Evolutionary conservation across 139 green algal genomes (phyloP), one percentile per base, ranked within the genome.

Genomic region (Micromonas pusilla): DNA sequence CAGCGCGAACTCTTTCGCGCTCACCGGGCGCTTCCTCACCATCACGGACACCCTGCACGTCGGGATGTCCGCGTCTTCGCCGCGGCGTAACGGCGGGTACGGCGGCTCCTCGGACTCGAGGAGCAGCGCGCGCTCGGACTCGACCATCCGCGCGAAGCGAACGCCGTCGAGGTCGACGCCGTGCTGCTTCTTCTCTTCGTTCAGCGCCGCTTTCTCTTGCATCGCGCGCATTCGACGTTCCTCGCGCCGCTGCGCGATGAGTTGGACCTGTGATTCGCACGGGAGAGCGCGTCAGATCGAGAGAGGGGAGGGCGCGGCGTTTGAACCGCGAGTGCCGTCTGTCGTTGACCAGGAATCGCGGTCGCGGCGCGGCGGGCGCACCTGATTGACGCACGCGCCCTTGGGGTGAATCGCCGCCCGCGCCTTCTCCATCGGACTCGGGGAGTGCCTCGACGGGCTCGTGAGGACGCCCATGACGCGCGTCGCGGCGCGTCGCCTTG

Each of bases 11-110:
- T 94, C 92, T 89, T 93, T 95, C 33, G 78, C 86, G 82, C 96
- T 98, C 36, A 98, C 86, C 1, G 94, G 94, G 3, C 94, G 86
- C 79, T 97, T 98, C 33, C 94, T 83, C 16, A 98, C 94, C 3
- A 97, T 88, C 0, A 97, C 93, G 9, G 45, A 9, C 9, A 57
- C 45, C 9, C 45, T n/a, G n/a, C 9, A 57, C 9, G 45, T 16
- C 9, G 9, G 16, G 45, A 57, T 57, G 45, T 57, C 9, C 9
- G 16, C 45, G 45, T 16, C 9, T 57, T 16, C 45, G 45, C 16
- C 45, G 45, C 45, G 16, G 9, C 45, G 45, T 9, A 23, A 57
- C 16, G 9, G 45, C 16, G 9, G 45, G 45, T 9, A 57, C 45
- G 45, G 16, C 16, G 45, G 45, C 45, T 9, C 9, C 16, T 23